Conservation (phyloP, 768 basidiomycete genomes). For the Pholiota conissans region DNA sequence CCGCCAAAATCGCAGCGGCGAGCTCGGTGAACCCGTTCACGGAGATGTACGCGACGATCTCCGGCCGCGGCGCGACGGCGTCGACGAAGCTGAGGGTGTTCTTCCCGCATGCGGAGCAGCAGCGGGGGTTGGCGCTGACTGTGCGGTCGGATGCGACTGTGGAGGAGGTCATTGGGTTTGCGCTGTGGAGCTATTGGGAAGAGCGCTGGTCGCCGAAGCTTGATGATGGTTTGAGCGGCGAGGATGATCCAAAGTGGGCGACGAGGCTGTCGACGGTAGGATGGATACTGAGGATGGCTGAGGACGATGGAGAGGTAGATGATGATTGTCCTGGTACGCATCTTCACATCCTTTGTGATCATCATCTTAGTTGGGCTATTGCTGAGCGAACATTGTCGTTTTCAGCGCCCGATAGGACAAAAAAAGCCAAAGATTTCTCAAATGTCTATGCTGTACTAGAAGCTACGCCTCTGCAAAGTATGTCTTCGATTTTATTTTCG, state of each 20-base stretch:
- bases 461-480: constrained; percentile 70
- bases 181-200: constrained; percentile 91
- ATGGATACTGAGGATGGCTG: constrained; percentile 92
- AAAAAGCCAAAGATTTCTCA: constrained; percentile 85
- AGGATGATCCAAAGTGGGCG: constrained; percentile 61
- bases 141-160: constrained; percentile 88
- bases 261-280: constrained; percentile 72
- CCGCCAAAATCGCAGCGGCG: constrained; percentile 71
- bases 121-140: constrained; percentile 63
- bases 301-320: constrained; percentile 97
- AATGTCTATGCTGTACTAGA: constrained; percentile 88
- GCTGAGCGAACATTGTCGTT: background rate
- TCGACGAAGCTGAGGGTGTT: constrained; percentile 71
- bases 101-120: constrained; percentile 78
- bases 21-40: constrained; percentile 82
- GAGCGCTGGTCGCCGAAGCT: constrained; percentile 78
- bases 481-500: constrained; percentile 14
- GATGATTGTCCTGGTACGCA: constrained; percentile 95
- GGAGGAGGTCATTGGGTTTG: constrained; percentile 94
- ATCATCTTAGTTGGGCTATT: background rate
- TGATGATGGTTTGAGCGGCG: constrained; percentile 60
- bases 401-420: constrained; percentile 87
- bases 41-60: constrained; percentile 83
- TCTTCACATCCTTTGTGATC: constrained; percentile 4
- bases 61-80: constrained; percentile 69